These are phyloP conservation scores for Trametes coccinea DNA, from an alignment of 768 basidiomycete species.

Conservation along the genomic window DNA sequence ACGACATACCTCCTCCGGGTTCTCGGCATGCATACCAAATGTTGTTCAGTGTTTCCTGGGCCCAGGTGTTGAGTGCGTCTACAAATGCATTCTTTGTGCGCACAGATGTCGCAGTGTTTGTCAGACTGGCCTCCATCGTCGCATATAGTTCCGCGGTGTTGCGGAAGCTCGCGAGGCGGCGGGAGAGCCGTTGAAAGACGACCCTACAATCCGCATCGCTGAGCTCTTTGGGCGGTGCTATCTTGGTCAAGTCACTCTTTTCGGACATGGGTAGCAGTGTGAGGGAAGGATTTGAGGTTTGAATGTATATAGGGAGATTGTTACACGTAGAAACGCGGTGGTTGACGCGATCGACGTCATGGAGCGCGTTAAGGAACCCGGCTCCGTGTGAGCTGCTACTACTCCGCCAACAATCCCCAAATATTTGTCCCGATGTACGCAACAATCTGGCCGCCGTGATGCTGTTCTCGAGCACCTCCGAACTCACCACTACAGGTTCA, in stretches of 20 bases:
- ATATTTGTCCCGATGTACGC: constrained; percentile 18
- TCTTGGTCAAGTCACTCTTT: constrained; percentile 30
- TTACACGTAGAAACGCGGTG: background rate
- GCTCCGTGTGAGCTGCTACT: background rate
- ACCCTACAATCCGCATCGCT: constrained; percentile 34
- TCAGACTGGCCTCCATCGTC: constrained; percentile 35
- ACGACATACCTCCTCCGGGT: constrained; percentile 39
- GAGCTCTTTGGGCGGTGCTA: constrained; percentile 43
- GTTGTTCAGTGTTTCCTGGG: constrained; percentile 42
- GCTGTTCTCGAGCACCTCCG: no score
- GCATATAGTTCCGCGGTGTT: constrained; percentile 46
- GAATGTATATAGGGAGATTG: no score
- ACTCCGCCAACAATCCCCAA: constrained; percentile 8
- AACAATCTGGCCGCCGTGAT: no score
- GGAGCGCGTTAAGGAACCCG: constrained; percentile 3
- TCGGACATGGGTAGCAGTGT: constrained; percentile 1
- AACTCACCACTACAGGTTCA: no score
- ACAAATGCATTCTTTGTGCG: constrained; percentile 35
- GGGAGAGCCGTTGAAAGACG: constrained; percentile 46
- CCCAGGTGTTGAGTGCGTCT: constrained; percentile 45
- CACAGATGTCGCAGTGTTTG: background rate
- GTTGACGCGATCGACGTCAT: constrained; percentile 10
- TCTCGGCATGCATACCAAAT: constrained; percentile 48
- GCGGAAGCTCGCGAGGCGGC: constrained; percentile 46
- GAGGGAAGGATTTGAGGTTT: background rate